phyloP scores from a whole-genome alignment of 176 grass and related monocot genomes.

The Lolium rigidum region DNA sequence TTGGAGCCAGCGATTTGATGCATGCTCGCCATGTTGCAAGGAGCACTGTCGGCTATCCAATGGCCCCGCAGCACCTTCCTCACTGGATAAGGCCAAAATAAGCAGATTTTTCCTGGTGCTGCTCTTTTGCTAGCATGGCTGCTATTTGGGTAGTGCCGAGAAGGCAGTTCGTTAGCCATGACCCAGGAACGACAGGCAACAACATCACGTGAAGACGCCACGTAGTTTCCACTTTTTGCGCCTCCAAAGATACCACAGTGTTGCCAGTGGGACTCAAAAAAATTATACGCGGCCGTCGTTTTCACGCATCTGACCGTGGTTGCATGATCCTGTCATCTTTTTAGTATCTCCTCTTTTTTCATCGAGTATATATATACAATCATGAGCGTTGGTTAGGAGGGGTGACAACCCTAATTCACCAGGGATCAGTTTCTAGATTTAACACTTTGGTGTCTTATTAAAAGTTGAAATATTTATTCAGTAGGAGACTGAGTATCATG shows the following conservation, averaged over 20 bases:
- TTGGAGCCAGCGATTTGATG: too few species aligned
- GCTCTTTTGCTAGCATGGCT: not conserved
- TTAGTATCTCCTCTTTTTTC: too few species aligned
- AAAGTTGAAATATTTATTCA: too few species aligned
- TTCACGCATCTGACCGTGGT: not conserved
- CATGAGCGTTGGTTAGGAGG: too few species aligned
- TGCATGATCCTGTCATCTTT: too few species aligned
- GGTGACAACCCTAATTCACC: too few species aligned
- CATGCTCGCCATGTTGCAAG: too few species aligned
- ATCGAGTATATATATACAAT: too few species aligned
- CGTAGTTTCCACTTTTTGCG: not conserved
- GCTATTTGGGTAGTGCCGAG: not conserved
- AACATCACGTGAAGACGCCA: not conserved
- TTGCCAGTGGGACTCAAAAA: too few species aligned
- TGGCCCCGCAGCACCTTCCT: not conserved
- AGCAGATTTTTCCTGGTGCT: conserved; percentile 8
- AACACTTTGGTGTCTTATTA: too few species aligned
- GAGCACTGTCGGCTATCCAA: not conserved
- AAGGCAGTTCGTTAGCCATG: not conserved
- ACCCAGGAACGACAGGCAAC: not conserved
- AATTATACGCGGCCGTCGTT: not conserved
- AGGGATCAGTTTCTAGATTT: too few species aligned
- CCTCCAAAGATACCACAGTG: not conserved
- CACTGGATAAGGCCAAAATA: not conserved
- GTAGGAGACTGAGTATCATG: too few species aligned